Percentiles rank a stretch among this genome's conserved stretches.
These are phyloP conservation scores for Saitozyma podzolica DNA, from an alignment of 768 basidiomycete genomes.

Conservation along the genomic window DNA sequence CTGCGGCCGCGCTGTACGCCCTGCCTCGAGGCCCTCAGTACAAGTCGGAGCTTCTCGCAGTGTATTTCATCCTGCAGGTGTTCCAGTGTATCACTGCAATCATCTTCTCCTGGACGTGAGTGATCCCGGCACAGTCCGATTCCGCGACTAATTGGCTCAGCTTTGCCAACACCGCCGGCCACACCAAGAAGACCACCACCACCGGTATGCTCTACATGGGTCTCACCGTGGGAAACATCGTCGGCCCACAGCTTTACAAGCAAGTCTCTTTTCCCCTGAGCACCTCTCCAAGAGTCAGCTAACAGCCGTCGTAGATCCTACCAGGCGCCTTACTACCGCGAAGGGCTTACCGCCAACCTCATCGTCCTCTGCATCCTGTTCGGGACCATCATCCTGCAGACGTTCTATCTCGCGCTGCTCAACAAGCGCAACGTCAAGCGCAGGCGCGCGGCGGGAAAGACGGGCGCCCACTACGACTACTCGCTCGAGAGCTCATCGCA, in stretches of 20 bases:
- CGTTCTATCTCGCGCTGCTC: constrained; percentile 17
- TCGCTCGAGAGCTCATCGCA: constrained; percentile 17
- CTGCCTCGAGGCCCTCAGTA: constrained; percentile 19
- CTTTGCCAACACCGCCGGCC: constrained; percentile 23
- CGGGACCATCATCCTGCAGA: constrained; percentile 20
- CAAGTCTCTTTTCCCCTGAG: not conserved
- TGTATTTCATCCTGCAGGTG: constrained; percentile 29
- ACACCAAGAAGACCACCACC: constrained; percentile 30
- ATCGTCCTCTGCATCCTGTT: constrained; percentile 18
- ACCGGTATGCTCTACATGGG: constrained; percentile 28
- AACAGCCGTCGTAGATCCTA: too few relatives aligned
- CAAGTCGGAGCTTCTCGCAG: constrained; percentile 16
- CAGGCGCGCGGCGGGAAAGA: constrained; percentile 20
- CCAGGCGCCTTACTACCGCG: too few relatives aligned
- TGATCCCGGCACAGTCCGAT: too few relatives aligned
- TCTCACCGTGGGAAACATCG: constrained; percentile 24
- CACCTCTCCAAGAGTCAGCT: too few relatives aligned
- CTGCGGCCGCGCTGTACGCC: constrained; percentile 23
- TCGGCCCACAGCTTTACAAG: constrained; percentile 6
- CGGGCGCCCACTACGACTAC: constrained; percentile 19
- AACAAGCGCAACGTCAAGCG: constrained; percentile 21
- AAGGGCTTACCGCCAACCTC: constrained; percentile 15
- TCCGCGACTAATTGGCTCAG: not conserved
- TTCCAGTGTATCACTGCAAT: constrained; percentile 20
- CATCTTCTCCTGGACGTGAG: constrained; percentile 23